Conservation (phyloP, 164 flowering plant species). For the Paratinospora sagittata region DNA sequence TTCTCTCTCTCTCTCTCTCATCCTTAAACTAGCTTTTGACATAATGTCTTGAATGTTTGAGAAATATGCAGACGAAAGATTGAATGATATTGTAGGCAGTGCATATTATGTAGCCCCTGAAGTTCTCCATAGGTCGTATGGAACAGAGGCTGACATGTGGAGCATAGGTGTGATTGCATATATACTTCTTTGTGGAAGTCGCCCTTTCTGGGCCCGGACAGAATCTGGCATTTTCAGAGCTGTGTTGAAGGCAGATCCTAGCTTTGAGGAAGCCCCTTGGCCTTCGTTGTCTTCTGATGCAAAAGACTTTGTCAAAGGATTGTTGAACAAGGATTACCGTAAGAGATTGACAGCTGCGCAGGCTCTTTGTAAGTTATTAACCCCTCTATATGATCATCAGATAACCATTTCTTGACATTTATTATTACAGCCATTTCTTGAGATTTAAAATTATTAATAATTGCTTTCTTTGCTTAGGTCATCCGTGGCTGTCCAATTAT, state of each 20-base stretch:
- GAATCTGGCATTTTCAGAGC: conserved; percentile 93
- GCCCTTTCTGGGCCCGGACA: conserved; percentile 97
- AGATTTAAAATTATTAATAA: conserved; percentile 8
- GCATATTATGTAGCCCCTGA: conserved; percentile 99
- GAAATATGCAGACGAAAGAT: conserved; percentile 72
- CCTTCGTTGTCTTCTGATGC: conserved; percentile 83
- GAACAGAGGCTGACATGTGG: conserved; percentile 99
- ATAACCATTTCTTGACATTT: background rate
- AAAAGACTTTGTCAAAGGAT: conserved; percentile 78
- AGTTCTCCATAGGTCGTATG: conserved; percentile 93
- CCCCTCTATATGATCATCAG: background rate
- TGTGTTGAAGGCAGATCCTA: conserved; percentile 83
- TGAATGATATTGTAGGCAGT: conserved; percentile 97
- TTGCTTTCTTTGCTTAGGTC: conserved; percentile 48
- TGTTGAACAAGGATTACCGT: conserved; percentile 84
- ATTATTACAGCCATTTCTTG: too few relatives aligned
- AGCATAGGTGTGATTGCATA: conserved; percentile 98
- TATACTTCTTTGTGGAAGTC: conserved; percentile 92
- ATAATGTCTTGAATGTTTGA: conserved; percentile 6
- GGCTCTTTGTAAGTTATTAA: conserved; percentile 68
- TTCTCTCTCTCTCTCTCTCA: background rate
- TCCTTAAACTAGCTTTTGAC: background rate
- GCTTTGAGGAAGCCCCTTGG: conserved; percentile 96
- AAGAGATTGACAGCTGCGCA: conserved; percentile 95
- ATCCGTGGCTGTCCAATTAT: conserved; percentile 77